Evolutionary conservation across 225 moss, liverwort and hornwort species (phyloP).

Genomic region (Physcomitrium patens): DNA sequence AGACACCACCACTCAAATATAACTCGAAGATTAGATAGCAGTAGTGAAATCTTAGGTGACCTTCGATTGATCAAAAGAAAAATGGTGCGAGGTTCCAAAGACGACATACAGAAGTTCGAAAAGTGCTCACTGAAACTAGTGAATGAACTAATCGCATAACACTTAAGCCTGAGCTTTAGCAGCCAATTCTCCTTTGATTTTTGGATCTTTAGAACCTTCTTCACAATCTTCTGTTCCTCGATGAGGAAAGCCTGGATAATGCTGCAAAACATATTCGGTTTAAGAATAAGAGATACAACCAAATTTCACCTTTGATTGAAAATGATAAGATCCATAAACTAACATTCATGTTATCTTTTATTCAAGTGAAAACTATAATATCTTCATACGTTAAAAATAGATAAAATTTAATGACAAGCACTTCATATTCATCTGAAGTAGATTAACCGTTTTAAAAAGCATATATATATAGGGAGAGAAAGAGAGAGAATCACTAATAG

Average conservation of each 20-base stretch:
- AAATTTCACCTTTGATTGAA: too few species aligned
- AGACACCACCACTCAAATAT: too few species aligned
- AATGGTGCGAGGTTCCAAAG: constrained; percentile 16
- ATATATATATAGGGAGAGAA: too few species aligned
- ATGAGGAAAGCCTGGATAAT: constrained; percentile 73
- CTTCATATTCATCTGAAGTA: too few species aligned
- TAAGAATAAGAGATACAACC: too few species aligned
- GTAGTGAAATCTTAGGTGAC: constrained; percentile 19
- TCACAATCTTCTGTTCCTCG: constrained; percentile 75
- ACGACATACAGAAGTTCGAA: neutral
- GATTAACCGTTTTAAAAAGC: too few species aligned
- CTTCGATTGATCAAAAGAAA: constrained; percentile 29
- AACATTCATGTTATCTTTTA: too few species aligned
- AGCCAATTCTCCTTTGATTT: constrained; percentile 71
- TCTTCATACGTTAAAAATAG: too few species aligned
- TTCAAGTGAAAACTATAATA: too few species aligned
- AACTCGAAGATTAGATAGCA: neutral
- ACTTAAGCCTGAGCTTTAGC: constrained; percentile 56
- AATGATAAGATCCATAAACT: too few species aligned
- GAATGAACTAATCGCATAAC: neutral
- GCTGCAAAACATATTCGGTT: constrained; percentile 12
- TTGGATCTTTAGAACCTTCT: constrained; percentile 78
- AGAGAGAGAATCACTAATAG: too few species aligned
- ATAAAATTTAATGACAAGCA: too few species aligned
- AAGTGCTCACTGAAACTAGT: neutral